phyloP scores from a whole-genome alignment of 2,329 filamentous ascomycete species.

The Seiridium cupressi region DNA sequence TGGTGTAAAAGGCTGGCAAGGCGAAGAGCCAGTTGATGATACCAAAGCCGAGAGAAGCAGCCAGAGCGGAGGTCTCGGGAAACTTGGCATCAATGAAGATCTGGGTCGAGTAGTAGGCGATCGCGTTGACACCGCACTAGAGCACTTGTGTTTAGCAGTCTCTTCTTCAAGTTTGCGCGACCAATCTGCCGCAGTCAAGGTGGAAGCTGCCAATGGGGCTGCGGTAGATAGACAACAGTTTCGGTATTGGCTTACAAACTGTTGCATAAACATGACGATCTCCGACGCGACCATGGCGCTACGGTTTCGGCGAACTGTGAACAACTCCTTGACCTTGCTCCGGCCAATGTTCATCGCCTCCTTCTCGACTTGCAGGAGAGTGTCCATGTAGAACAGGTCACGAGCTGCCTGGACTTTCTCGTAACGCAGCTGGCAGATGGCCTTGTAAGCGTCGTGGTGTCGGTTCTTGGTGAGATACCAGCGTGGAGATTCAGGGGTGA shows the following conservation, averaged over 20 bases:
- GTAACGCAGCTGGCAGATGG: conserved; percentile 46
- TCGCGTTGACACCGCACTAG: conserved; percentile 39
- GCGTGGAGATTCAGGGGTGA: conserved; percentile 24
- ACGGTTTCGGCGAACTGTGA: conserved; percentile 60
- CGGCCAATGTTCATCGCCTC: conserved; percentile 46
- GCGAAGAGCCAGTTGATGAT: conserved; percentile 66
- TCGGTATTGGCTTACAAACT: conserved; percentile 16
- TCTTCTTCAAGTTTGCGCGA: too few species aligned
- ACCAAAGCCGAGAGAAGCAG: conserved; percentile 62
- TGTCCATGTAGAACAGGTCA: conserved; percentile 56
- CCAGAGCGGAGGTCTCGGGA: conserved; percentile 47
- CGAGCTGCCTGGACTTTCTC: conserved; percentile 53
- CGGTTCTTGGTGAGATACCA: conserved; percentile 45
- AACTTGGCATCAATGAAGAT: conserved; percentile 59
- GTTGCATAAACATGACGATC: conserved; percentile 68
- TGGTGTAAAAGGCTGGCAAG: conserved; percentile 62
- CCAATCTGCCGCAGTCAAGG: too few species aligned
- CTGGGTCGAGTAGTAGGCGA: conserved; percentile 52
- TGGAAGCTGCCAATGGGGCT: too few species aligned
- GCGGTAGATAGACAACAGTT: too few species aligned
- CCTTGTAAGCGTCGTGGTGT: conserved; percentile 43
- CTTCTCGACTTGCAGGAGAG: conserved; percentile 55
- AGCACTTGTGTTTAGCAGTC: too few species aligned
- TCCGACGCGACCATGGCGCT: conserved; percentile 59
- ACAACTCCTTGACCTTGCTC: conserved; percentile 53